Evolutionary conservation across 2,329 filamentous ascomycete genomes (phyloP).

Genomic region (Harringtonia aguacate): DNA sequence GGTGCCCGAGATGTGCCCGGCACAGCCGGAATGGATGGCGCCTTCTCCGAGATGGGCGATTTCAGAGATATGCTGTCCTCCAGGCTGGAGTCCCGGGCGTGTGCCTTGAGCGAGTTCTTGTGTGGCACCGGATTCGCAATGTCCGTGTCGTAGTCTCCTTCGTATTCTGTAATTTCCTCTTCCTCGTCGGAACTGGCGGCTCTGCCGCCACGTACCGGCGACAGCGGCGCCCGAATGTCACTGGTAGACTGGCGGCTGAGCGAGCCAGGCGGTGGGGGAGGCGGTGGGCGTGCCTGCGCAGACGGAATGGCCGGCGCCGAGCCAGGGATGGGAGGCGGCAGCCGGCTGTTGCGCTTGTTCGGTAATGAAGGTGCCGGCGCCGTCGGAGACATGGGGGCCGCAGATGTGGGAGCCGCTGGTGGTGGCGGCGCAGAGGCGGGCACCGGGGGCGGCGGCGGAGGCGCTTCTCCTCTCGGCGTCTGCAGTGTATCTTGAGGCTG

Average conservation of each 20-base stretch:
- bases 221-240: constrained; percentile 33
- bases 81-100: constrained; percentile 64
- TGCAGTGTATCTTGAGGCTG: constrained; percentile 31
- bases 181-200: constrained; percentile 40
- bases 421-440: constrained; percentile 33
- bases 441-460: constrained; percentile 32
- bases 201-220: constrained; percentile 18
- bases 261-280: constrained; percentile 52
- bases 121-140: constrained; percentile 90
- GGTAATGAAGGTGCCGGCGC: constrained; percentile 24
- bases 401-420: constrained; percentile 21
- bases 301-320: constrained; percentile 33
- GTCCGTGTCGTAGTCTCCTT: constrained; percentile 96
- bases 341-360: constrained; percentile 45
- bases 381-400: constrained; percentile 23
- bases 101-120: constrained; percentile 82
- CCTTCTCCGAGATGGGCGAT: constrained; percentile 36
- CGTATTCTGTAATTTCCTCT: constrained; percentile 84
- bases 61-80: constrained; percentile 57
- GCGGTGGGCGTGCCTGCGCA: constrained; percentile 50
- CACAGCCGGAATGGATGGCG: constrained; percentile 39
- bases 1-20: constrained; percentile 50
- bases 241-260: constrained; percentile 48
- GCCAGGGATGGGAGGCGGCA: constrained; percentile 51
- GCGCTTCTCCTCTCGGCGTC: constrained; percentile 25